Evolutionary conservation across 1,284 basidiomycete species (phyloP), one percentile per base, ranked within the genome.

Genomic region (Fomitopsis pinicola): DNA sequence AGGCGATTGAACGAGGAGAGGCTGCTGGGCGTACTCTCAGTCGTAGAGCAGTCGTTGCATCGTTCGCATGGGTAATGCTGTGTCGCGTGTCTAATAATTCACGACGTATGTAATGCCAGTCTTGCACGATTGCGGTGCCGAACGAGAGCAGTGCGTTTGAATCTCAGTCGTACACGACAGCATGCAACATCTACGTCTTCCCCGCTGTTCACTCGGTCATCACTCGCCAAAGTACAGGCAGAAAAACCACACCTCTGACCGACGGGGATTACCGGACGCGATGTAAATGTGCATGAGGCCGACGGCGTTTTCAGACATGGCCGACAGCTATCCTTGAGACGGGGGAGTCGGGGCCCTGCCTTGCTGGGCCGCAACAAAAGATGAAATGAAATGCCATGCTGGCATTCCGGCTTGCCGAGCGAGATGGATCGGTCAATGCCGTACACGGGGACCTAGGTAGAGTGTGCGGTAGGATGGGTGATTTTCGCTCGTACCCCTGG

Each of bases 1-100:
- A 73, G 80, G 61, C 75, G 82, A 35, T 73, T 79, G 64, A 79
- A 81, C 53, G 81, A 83, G 67, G 81, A 83, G 62, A 77, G 75
- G 60, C 64, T 83, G 5, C 68, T 83, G 58, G 80, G 77, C 28
- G 77, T 80, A 66, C 68, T 83, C 61, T 72, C 75, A 30, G 73
- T 73, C 26, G 72, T 83, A 22, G 82, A 83, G 60, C 64, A 72
- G 44, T 69, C 71, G 15, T 42, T 73, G 17, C 35, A 22, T 53
- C 56, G 57, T 35, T 44, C 28, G 19, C 44, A 38, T 19, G 42
- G 28, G 40, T 42, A 42, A 30, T 17, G 22, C 3, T 0, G 45
- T 33, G 9, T 40, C 40, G 12, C 19, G 9, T 33, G 30, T 42
- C n/a, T 12, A 12, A 38, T 50, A 33, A 5, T 33, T 15, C 28